These are phyloP conservation scores for Epicoccum sorghinum DNA, from an alignment of 2,329 filamentous ascomycete genomes.

Conservation along the genomic window DNA sequence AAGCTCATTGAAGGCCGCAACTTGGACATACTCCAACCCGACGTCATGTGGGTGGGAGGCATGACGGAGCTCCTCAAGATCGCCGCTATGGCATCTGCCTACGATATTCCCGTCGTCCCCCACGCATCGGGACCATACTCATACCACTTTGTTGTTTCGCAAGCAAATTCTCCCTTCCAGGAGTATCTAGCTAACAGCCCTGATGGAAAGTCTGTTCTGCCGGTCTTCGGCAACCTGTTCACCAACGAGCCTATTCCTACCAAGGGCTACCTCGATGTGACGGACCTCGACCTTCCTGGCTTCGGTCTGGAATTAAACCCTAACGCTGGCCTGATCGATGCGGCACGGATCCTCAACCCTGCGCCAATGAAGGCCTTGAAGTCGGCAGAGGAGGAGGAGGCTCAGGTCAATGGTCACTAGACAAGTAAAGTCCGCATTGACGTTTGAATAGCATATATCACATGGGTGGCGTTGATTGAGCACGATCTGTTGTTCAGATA, in stretches of 20 bases:
- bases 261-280: slow-evolving; percentile 79
- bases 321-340: slow-evolving; percentile 77
- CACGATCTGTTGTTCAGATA: slow-evolving; percentile 18
- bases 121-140: slow-evolving; percentile 93
- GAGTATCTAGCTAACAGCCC: slow-evolving; percentile 94
- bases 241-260: slow-evolving; percentile 86
- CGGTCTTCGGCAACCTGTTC: slow-evolving; percentile 92
- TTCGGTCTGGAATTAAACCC: slow-evolving; percentile 90
- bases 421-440: background rate
- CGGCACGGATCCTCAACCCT: slow-evolving; percentile 73
- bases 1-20: slow-evolving; percentile 92
- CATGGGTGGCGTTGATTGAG: slow-evolving; percentile 10
- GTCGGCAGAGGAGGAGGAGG: slow-evolving; percentile 32
- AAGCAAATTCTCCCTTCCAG: slow-evolving; percentile 92
- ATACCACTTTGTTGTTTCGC: slow-evolving; percentile 94
- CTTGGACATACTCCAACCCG: slow-evolving; percentile 91
- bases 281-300: slow-evolving; percentile 83
- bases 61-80: slow-evolving; percentile 92
- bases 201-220: slow-evolving; percentile 86
- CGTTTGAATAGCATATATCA: slow-evolving; percentile 11
- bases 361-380: slow-evolving; percentile 56
- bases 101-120: slow-evolving; percentile 94
- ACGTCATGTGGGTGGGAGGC: slow-evolving; percentile 97
- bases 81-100: slow-evolving; percentile 85
- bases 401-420: slow-evolving; percentile 26